phyloP scores from a whole-genome alignment of 371 early-diverging fungal genomes.

The Circinella umbellata region DNA sequence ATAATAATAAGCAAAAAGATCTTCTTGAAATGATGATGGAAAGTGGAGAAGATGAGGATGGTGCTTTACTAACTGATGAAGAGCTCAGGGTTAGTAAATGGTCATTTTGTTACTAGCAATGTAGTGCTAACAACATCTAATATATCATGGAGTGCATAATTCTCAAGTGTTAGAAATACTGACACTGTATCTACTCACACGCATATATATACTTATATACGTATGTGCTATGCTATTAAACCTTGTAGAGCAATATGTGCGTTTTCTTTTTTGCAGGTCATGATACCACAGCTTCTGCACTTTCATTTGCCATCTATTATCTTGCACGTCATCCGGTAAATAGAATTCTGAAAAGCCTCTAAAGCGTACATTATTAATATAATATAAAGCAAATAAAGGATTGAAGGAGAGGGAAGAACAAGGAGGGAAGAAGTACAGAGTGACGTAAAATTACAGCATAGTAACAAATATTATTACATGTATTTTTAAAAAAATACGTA shows the following conservation, averaged over 20 bases:
- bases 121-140: too few relatives aligned
- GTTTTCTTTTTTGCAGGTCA: constrained; percentile 34
- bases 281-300: constrained; percentile 36
- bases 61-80: constrained; percentile 13
- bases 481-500: too few relatives aligned
- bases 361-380: too few relatives aligned
- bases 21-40: constrained; percentile 53
- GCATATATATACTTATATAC: too few relatives aligned
- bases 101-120: too few relatives aligned
- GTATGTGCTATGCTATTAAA: not conserved
- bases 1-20: constrained; percentile 33
- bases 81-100: constrained; percentile 11
- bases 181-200: not conserved
- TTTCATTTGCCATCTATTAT: constrained; percentile 34
- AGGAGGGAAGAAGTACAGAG: not conserved
- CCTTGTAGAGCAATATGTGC: constrained; percentile 22
- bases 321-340: constrained; percentile 33
- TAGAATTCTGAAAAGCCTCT: not conserved
- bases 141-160: too few relatives aligned
- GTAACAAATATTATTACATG: too few relatives aligned
- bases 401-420: not conserved
- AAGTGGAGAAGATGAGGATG: constrained; percentile 28
- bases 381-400: not conserved
- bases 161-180: not conserved
- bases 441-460: too few relatives aligned